Conservation (phyloP, 768 basidiomycete species). For the Gloeophyllum trabeum region DNA sequence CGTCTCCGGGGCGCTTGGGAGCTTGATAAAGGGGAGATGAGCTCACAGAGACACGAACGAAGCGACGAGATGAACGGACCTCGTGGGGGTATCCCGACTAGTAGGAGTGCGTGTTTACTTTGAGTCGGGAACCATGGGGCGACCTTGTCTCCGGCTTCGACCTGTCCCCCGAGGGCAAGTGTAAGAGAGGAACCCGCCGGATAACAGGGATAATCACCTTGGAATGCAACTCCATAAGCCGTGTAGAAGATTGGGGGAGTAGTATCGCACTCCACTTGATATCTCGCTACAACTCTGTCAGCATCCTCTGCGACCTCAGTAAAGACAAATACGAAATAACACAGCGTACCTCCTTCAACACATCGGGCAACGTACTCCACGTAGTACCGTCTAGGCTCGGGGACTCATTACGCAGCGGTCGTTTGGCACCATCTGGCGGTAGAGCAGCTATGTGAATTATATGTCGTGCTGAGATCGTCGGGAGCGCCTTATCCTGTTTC, state of each 20-base stretch:
- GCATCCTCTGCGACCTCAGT: neutral
- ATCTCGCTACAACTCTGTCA: slow-evolving; percentile 1
- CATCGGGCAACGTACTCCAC: slow-evolving; percentile 7
- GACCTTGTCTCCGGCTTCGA: neutral
- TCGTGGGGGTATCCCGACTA: slow-evolving; percentile 1
- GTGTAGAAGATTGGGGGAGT: neutral
- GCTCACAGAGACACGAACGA: neutral
- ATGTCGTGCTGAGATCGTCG: slow-evolving; percentile 23
- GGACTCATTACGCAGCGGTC: slow-evolving; percentile 43
- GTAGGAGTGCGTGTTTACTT: slow-evolving; percentile 2
- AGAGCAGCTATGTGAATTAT: slow-evolving; percentile 53
- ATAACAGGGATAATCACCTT: neutral
- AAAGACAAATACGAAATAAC: neutral
- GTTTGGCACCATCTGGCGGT: slow-evolving; percentile 39
- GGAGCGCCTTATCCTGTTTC: slow-evolving; percentile 13
- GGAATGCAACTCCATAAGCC: slow-evolving; percentile 4
- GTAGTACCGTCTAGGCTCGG: slow-evolving; percentile 29
- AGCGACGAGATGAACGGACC: neutral
- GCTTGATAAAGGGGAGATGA: slow-evolving; percentile 16
- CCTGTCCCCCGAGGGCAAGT: too few relatives aligned
- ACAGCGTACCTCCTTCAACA: slow-evolving; percentile 6
- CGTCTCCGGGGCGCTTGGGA: slow-evolving; percentile 35
- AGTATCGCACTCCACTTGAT: slow-evolving; percentile 6
- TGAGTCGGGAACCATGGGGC: slow-evolving; percentile 2
- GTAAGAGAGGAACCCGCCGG: too few relatives aligned